These are phyloP conservation scores for Botryobasidium botryosum DNA, from an alignment of 768 basidiomycete genomes.

Conservation along the genomic window DNA sequence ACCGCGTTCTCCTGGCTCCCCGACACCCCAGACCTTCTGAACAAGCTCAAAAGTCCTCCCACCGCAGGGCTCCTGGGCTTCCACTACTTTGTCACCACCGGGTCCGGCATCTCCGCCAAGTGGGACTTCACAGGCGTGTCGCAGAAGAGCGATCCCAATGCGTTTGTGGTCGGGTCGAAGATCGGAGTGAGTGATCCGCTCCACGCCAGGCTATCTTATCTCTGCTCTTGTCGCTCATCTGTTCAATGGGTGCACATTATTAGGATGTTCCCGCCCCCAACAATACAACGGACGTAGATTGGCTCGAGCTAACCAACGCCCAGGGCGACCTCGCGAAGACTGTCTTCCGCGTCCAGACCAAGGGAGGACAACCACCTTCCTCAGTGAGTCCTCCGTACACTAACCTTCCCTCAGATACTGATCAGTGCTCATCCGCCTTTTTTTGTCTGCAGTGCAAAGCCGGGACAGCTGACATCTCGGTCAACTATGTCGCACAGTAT, in stretches of 20 bases:
- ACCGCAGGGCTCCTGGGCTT: conserved; percentile 23
- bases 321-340: conserved; percentile 26
- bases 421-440: not conserved
- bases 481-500: conserved; percentile 9
- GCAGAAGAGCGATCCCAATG: conserved; percentile 26
- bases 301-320: conserved; percentile 28
- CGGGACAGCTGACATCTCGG: conserved; percentile 1
- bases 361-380: conserved; percentile 19
- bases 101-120: conserved; percentile 28
- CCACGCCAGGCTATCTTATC: not conserved
- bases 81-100: conserved; percentile 37
- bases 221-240: not conserved
- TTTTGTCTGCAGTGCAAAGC: conserved; percentile 5
- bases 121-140: conserved; percentile 37
- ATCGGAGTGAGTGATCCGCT: conserved; percentile 14
- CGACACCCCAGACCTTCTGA: conserved; percentile 2
- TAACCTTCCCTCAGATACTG: not conserved
- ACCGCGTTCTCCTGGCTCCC: conserved; percentile 12
- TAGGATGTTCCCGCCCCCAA: conserved; percentile 26
- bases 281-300: conserved; percentile 16
- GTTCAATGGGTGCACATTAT: not conserved
- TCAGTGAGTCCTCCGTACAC: too few species aligned
- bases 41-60: conserved; percentile 2
- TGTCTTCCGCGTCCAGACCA: conserved; percentile 18
- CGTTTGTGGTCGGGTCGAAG: conserved; percentile 32